phyloP scores from a whole-genome alignment of 371 early-diverging fungal species.

The Rhizopus arrhizus region DNA sequence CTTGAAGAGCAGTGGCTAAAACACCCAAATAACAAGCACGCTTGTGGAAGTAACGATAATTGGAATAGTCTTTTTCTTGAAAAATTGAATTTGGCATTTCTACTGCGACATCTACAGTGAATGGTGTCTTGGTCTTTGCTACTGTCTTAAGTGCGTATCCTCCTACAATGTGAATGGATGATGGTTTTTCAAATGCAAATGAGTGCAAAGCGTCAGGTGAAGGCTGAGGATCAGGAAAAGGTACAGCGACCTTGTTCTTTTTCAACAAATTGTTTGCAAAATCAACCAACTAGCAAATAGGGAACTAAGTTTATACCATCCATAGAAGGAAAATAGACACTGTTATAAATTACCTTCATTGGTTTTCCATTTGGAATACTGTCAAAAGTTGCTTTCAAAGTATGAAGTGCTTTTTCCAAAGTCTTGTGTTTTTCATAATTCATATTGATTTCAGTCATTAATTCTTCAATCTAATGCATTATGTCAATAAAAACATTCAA shows the following conservation, averaged over 20 bases:
- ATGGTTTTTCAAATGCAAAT: conserved; percentile 77
- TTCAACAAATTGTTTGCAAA: conserved; percentile 53
- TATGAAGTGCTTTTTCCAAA: conserved; percentile 77
- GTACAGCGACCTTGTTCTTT: conserved; percentile 60
- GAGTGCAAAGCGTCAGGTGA: conserved; percentile 69
- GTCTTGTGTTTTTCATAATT: conserved; percentile 67
- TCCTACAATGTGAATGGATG: conserved; percentile 83
- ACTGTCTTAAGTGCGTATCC: conserved; percentile 83
- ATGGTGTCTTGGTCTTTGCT: conserved; percentile 59
- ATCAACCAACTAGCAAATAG: conserved; percentile 39
- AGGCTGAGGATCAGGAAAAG: conserved; percentile 78
- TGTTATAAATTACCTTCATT: conserved; percentile 45
- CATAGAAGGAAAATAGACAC: neutral
- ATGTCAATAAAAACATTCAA: neutral
- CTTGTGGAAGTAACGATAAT: conserved; percentile 94
- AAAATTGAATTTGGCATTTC: conserved; percentile 89
- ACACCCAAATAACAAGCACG: conserved; percentile 88
- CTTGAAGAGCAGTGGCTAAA: conserved; percentile 55
- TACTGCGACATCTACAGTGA: conserved; percentile 89
- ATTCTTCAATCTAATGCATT: conserved; percentile 72
- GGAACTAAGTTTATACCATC: neutral
- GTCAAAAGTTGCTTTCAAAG: conserved; percentile 62
- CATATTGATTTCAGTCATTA: conserved; percentile 72
- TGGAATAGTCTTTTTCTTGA: conserved; percentile 91
- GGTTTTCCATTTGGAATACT: conserved; percentile 50